Conservation (phyloP, 208 protist species). For the Entamoeba invadens region DNA sequence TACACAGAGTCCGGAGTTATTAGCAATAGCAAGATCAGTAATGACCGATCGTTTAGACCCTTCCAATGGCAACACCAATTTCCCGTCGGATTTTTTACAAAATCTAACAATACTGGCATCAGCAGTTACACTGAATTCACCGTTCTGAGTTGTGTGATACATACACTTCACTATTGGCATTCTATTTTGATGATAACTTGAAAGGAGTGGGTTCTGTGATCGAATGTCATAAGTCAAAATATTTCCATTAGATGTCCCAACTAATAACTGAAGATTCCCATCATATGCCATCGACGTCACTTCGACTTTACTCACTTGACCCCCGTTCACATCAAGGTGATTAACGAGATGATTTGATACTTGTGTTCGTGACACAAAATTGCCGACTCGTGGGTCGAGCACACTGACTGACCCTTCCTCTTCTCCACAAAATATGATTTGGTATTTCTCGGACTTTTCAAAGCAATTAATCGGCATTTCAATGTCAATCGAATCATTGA, state of each 20-base stretch:
- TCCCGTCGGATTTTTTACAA: conserved; percentile 60
- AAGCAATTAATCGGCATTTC: conserved; percentile 24
- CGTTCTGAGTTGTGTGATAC: conserved; percentile 45
- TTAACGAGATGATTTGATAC: background rate
- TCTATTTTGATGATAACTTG: conserved; percentile 81
- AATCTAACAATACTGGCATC: conserved; percentile 71
- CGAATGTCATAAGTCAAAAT: conserved; percentile 50
- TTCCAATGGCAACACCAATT: conserved; percentile 63
- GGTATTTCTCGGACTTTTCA: conserved; percentile 34
- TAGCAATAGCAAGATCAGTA: background rate
- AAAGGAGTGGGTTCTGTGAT: conserved; percentile 44
- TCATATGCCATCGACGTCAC: conserved; percentile 14
- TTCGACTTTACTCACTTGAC: background rate
- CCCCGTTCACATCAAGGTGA: background rate
- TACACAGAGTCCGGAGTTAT: conserved; percentile 53
- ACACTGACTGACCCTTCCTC: conserved; percentile 37
- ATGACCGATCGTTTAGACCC: conserved; percentile 8
- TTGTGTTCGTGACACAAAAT: conserved; percentile 9
- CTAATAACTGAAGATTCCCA: conserved; percentile 25
- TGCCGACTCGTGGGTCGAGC: conserved; percentile 40
- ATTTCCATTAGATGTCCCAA: conserved; percentile 22
- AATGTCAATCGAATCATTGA: conserved; percentile 36
- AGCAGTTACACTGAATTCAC: conserved; percentile 33
- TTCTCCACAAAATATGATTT: conserved; percentile 39
- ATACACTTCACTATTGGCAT: conserved; percentile 39